Base-by-base conservation (phyloP, 208 protist genomes). In the Leishmania tarentolae region DNA sequence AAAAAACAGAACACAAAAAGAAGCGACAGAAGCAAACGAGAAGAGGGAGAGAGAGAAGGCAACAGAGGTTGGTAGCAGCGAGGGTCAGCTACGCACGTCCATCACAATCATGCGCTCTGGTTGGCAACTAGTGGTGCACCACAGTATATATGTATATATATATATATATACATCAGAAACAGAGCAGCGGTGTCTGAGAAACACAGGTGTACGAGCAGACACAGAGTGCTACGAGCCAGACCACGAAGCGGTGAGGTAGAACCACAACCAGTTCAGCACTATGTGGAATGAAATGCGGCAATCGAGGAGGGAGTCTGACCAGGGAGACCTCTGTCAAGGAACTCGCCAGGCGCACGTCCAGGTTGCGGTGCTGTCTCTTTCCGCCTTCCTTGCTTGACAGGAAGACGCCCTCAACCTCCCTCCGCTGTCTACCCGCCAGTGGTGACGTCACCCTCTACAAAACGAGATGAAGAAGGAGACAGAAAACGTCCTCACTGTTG, bases 1-100 rank as follows among this genome's bases (percentile, higher is more conserved):
- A 31, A 2, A 42, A 65, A 52, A 76, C 57, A 17, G 56, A 31
- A 66, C 40, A 19, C 56, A 75, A 71, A 53, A 83, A 65, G 56
- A 81, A n/a, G n/a, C n/a, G n/a, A n/a, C n/a, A n/a, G n/a, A n/a
- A n/a, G n/a, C n/a, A n/a, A n/a, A n/a, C n/a, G n/a, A n/a, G n/a
- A n/a, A n/a, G n/a, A n/a, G n/a, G n/a, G 77, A 40, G 68, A 80
- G 35, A 68, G 37, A 44, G 63, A 44, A 75, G 47, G 13, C 4
- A 79, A 28, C 65, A 4, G 46, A n/a, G 31, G 71, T 57, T 21
- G 40, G 21, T 3, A 37, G 21, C 65, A 71, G 37, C 15, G 19
- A 35, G 21, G 40, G 35, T 40, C 65, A 73, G 24, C 8, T 24
- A 73, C 69, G 57, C 28, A 63, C 57, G 28, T 28, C 57, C 24